Evolutionary conservation across 768 basidiomycete genomes (phyloP), one percentile per base, ranked within the genome.

Genomic region (Clavaria fumosa): DNA sequence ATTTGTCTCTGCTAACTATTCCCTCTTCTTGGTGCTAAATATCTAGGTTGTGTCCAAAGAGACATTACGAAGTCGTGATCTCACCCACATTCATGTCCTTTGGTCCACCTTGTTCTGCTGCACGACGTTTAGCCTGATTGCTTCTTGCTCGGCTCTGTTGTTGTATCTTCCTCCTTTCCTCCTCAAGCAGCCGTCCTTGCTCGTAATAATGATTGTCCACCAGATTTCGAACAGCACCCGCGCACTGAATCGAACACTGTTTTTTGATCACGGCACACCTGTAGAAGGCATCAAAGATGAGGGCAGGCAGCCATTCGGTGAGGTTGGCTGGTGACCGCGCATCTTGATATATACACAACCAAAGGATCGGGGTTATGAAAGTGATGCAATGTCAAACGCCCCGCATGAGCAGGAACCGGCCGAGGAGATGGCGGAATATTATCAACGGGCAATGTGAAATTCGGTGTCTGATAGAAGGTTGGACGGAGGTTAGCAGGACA

Each of bases 401-500:
- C 27, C 31, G 37, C 19, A 11, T 18, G 10, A 15, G 27, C 26
- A 14, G 37, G 12, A 11, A 28, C 23, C 11, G 37, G 23, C 14
- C 3, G 24, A 9, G 26, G 6, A 12, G 26, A 30, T 15, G 11
- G 37, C 12, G 37, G 37, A 18, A 38, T 20, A 20, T 38, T 19
- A 14, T 27, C 37, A 20, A 15, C 15, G 17, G 24, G 9, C 24
- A 38, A 28, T 4, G 37, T 30, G 22, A 38, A 38, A 30, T 38
- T 30, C 14, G 37, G 37, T 14, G 37, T 37, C 37, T n/a, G n/a
- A n/a, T n/a, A n/a, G n/a, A n/a, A n/a, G n/a, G n/a, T 37, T 4
- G 27, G 12, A 30, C 7, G 9, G 4, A 14, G 17, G 24, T 18
- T 5, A 5, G 21, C 12, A 37, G 5, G 22, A 7, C 7, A 7